A percentile compares a stretch with the other conserved stretches of the same genome.
Evolutionary conservation across 2,329 filamentous ascomycete genomes (phyloP).

Genomic region (Fusarium sp.): DNA sequence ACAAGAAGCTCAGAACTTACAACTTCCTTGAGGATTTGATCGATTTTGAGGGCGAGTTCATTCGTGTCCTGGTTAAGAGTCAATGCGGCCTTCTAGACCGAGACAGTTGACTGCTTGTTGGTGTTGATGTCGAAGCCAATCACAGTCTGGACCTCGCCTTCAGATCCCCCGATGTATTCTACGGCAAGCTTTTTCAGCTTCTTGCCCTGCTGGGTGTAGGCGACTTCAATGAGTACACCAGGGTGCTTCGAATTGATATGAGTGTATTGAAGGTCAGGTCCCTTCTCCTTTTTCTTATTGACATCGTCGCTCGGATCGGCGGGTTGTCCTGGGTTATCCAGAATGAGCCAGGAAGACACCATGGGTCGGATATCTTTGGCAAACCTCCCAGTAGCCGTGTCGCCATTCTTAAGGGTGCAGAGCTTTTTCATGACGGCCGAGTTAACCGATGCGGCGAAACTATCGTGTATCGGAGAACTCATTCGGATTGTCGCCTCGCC

Average conservation of each 20-base stretch:
- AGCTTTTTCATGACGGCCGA: neutral
- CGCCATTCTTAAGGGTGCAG: neutral
- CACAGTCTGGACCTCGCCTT: accelerated
- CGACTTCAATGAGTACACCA: neutral
- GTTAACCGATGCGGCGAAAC: neutral
- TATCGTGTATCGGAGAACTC: accelerated
- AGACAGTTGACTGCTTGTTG: neutral
- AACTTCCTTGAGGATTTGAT: too few species aligned
- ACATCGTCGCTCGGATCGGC: neutral
- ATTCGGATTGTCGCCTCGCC: accelerated
- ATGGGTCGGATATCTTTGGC: neutral
- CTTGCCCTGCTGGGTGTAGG: neutral
- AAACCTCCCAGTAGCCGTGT: neutral
- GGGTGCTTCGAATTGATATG: neutral
- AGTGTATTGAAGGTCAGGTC: neutral
- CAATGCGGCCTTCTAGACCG: neutral
- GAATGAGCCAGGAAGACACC: neutral
- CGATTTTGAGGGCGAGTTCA: accelerated
- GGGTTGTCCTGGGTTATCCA: neutral
- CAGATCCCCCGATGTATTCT: accelerated
- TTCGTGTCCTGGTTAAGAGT: accelerated
- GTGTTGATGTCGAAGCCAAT: accelerated
- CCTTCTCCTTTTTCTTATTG: neutral
- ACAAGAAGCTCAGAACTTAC: too few species aligned
- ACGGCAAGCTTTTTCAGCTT: neutral